Conservation (phyloP, 495 filamentous ascomycete genomes). For the Lepidopterella palustris region DNA sequence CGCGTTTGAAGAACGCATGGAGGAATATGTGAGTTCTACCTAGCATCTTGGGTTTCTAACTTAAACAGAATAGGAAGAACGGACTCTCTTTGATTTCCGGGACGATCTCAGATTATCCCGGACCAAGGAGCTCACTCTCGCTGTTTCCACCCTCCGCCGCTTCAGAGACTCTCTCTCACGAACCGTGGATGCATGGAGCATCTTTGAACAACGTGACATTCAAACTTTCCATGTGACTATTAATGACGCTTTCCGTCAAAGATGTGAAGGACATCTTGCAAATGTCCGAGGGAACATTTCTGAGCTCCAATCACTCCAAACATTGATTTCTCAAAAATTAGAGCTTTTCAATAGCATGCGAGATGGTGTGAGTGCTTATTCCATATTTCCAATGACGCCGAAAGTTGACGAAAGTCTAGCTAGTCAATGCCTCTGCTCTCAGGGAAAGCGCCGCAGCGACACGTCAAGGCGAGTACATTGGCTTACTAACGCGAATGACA, state of each 20-base stretch:
- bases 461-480: conserved; percentile 11
- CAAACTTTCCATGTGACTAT: conserved; percentile 1
- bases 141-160: conserved; percentile 3
- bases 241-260: conserved; percentile 1
- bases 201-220: conserved; percentile 7
- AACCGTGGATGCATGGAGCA: conserved; percentile 12
- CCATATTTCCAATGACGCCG: not conserved
- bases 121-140: conserved; percentile 6
- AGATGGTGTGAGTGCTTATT: conserved; percentile 5
- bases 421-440: conserved; percentile 15
- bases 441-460: conserved; percentile 14
- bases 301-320: conserved; percentile 6
- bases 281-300: conserved; percentile 2
- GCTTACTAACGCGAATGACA: conserved; percentile 14
- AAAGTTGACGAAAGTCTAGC: not conserved
- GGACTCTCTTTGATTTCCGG: conserved; percentile 4
- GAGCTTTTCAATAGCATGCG: conserved; percentile 17
- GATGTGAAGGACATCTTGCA: conserved; percentile 8
- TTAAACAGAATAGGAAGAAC: conserved; percentile 11
- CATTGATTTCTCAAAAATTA: conserved; percentile 13
- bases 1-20: conserved; percentile 6
- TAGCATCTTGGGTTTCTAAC: not conserved
- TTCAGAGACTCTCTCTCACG: conserved; percentile 8
- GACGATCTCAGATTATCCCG: conserved; percentile 6
- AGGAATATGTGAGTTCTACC: conserved; percentile 6